Conservation (phyloP, 768 basidiomycete genomes). For the Strobilomyces echinocephalus region DNA sequence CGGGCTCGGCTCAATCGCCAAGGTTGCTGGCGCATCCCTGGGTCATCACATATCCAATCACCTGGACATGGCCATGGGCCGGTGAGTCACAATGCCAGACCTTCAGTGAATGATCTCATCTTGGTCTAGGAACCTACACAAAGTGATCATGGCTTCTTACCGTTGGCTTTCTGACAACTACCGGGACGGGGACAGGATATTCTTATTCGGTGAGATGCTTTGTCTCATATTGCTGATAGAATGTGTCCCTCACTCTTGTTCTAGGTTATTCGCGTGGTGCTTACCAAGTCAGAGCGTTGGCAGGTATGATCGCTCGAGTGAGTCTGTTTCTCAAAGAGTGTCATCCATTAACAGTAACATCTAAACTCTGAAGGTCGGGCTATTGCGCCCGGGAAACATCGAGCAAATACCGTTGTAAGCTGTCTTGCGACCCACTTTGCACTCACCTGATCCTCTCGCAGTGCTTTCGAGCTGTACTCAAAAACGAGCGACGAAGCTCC, state of each 20-base stretch:
- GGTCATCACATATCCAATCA: slow-evolving; percentile 20
- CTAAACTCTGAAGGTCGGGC: slow-evolving; percentile 32
- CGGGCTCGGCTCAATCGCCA: slow-evolving; percentile 36
- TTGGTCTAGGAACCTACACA: slow-evolving; percentile 32
- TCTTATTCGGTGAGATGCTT: slow-evolving; percentile 34
- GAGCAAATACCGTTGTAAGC: slow-evolving; percentile 39
- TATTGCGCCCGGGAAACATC: slow-evolving; percentile 38
- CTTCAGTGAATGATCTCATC: not conserved
- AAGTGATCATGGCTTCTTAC: slow-evolving; percentile 34
- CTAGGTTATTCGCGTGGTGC: slow-evolving; percentile 47
- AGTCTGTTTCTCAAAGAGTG: not conserved
- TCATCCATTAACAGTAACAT: not conserved
- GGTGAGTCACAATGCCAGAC: slow-evolving; percentile 20
- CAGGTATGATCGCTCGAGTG: slow-evolving; percentile 42
- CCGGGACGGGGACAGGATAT: slow-evolving; percentile 35
- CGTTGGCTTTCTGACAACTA: slow-evolving; percentile 41
- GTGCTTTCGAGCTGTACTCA: slow-evolving; percentile 38
- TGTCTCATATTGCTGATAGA: not conserved
- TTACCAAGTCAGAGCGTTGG: slow-evolving; percentile 40
- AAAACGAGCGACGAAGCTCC: slow-evolving; percentile 20
- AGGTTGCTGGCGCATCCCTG: slow-evolving; percentile 15
- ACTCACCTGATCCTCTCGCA: slow-evolving; percentile 8
- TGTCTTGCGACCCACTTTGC: not conserved
- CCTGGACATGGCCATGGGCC: slow-evolving; percentile 36
- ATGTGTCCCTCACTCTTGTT: not conserved